Evolutionary conservation across 108 stramenopile genomes (phyloP).

Genomic region (Nitzschia sp.): DNA sequence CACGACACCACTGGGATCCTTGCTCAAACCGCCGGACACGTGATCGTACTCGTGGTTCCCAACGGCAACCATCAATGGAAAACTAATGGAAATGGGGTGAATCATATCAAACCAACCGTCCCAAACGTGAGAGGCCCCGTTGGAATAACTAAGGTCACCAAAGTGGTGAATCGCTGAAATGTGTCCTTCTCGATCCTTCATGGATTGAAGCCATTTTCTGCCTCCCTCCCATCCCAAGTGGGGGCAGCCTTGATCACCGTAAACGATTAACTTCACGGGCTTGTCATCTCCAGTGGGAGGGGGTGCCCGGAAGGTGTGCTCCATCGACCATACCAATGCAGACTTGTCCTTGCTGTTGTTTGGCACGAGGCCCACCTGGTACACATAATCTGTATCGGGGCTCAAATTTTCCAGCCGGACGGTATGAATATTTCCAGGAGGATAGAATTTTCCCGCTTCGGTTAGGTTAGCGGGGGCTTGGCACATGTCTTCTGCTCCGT

Average conservation of each 20-base stretch:
- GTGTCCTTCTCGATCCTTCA: slow-evolving; percentile 36
- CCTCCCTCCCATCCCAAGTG: slow-evolving; percentile 21
- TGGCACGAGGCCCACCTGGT: slow-evolving; percentile 48
- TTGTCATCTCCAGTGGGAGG: slow-evolving; percentile 10
- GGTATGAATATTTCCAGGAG: slow-evolving; percentile 62
- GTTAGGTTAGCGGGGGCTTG: slow-evolving; percentile 59
- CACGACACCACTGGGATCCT: slow-evolving; percentile 59
- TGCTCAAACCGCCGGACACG: slow-evolving; percentile 45
- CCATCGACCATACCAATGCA: slow-evolving; percentile 28
- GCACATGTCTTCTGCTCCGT: slow-evolving; percentile 65
- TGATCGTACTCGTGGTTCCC: slow-evolving; percentile 92
- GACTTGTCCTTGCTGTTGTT: background rate
- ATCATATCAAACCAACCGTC: slow-evolving; percentile 76
- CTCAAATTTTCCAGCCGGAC: slow-evolving; percentile 46
- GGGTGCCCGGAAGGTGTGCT: slow-evolving; percentile 28
- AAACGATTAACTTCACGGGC: slow-evolving; percentile 54
- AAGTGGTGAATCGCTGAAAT: slow-evolving; percentile 63
- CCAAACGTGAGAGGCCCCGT: slow-evolving; percentile 69
- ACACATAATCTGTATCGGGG: slow-evolving; percentile 49
- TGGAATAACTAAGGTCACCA: slow-evolving; percentile 69
- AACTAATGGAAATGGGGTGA: slow-evolving; percentile 57
- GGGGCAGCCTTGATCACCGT: slow-evolving; percentile 68
- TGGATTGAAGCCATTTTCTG: slow-evolving; percentile 24
- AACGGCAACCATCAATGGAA: slow-evolving; percentile 75
- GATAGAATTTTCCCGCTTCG: slow-evolving; percentile 50